Evolutionary conservation across 1,139 yeast genomes (phyloP), one percentile per base, ranked within the genome.

Genomic region (Petasospora fabianii): DNA sequence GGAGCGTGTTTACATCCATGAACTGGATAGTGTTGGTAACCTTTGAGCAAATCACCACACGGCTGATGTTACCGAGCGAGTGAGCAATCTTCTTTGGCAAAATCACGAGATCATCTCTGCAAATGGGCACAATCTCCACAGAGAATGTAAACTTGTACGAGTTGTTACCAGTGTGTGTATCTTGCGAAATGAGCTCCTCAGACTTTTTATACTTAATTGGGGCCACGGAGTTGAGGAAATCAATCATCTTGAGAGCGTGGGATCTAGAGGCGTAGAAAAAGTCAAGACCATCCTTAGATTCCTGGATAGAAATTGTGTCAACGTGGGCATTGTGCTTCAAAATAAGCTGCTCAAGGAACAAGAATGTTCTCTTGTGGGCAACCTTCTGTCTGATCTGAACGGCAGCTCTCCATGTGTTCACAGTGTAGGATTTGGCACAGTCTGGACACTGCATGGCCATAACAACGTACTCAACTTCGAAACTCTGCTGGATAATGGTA

Each of bases 361-460:
- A 75, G 62, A 92, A 94, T 7, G 99, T 92, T 69, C 97, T 81
- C 68, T 92, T 92, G 64, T 92, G 98, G 14, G 90, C 79, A 27
- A 94, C 98, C 61, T 94, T 94, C 64, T 92, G 99, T 69, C 98
- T 84, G 54, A 94, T 84, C 68, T 94, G 99, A 29, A 94, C 95
- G 12, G 92, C 77, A 8, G 98, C 96, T 65, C 94, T 81, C 99
- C 99, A 92, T 14, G 97, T 92, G 60, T 94, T 87, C 26, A 94
- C 84, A 14, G 98, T 92, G 60, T 84, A 92, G 2, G 95, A 83
- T 63, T 87, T 87, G 38, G 97, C 97, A 79, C 99, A 92, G 68
- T 92, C 99, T 3, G 97, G 82, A 72, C 99, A 92, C 69, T 92
- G 99, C 82, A 88, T 87, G 26, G 97, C 96, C 49, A 87, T 73